Conservation (phyloP, 805 yeast species). For the Cyberlindnera maritima region DNA sequence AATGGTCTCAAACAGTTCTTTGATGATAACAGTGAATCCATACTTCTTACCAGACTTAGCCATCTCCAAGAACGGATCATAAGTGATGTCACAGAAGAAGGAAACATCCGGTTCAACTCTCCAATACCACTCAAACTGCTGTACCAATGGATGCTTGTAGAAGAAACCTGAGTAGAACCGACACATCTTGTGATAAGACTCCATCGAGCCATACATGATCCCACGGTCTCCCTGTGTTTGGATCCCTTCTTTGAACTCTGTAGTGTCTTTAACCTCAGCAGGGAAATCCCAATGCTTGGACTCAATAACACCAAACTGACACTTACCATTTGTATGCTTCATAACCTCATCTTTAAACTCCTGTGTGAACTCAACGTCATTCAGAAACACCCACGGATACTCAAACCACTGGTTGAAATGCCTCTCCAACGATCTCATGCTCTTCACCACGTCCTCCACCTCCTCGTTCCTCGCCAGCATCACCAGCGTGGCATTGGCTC, state of each 20-base stretch:
- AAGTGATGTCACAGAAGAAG: slow-evolving; percentile 85
- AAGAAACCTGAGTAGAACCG: slow-evolving; percentile 86
- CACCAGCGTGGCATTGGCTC: slow-evolving; percentile 83
- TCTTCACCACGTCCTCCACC: slow-evolving; percentile 67
- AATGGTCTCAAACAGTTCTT: slow-evolving; percentile 77
- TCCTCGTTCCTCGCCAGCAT: slow-evolving; percentile 83
- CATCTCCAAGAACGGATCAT: slow-evolving; percentile 90
- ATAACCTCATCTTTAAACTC: slow-evolving; percentile 56
- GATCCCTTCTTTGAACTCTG: slow-evolving; percentile 54
- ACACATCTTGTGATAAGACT: slow-evolving; percentile 92
- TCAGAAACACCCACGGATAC: slow-evolving; percentile 89
- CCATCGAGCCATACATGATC: slow-evolving; percentile 79
- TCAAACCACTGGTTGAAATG: slow-evolving; percentile 93
- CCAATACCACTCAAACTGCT: slow-evolving; percentile 88
- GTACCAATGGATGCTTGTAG: slow-evolving; percentile 72
- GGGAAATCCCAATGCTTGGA: slow-evolving; percentile 71
- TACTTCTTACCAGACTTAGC: slow-evolving; percentile 62
- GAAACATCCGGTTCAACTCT: slow-evolving; percentile 92
- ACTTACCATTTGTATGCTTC: slow-evolving; percentile 53
- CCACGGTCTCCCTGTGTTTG: slow-evolving; percentile 78
- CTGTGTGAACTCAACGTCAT: slow-evolving; percentile 70
- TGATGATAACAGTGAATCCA: slow-evolving; percentile 79
- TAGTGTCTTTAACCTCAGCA: slow-evolving; percentile 20
- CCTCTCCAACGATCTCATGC: slow-evolving; percentile 74
- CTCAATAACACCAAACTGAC: slow-evolving; percentile 70